Conservation (phyloP, 2,329 filamentous ascomycete species). For the Metarhizium brunneum region DNA sequence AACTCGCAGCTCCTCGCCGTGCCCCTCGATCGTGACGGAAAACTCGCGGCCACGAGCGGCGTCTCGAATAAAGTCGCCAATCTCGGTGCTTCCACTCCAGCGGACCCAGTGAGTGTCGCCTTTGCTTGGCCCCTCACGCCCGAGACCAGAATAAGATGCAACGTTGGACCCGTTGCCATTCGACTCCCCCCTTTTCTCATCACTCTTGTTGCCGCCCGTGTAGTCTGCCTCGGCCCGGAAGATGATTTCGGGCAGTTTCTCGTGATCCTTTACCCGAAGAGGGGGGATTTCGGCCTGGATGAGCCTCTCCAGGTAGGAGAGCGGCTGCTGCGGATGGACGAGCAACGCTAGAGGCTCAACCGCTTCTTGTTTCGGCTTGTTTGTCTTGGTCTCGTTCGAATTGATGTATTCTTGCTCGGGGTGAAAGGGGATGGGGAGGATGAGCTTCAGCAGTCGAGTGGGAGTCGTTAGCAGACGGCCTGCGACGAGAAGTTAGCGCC, state of each 20-base stretch:
- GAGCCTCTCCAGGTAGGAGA: conserved; percentile 81
- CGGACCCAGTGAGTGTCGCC: conserved; percentile 57
- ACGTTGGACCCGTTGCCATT: conserved; percentile 34
- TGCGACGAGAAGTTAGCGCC: conserved; percentile 10
- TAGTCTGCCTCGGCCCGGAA: conserved; percentile 72
- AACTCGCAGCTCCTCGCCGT: conserved; percentile 56
- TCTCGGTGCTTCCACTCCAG: conserved; percentile 82
- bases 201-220: conserved; percentile 29
- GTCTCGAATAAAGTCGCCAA: conserved; percentile 90
- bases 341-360: conserved; percentile 81
- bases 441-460: conserved; percentile 69
- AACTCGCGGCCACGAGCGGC: conserved; percentile 80
- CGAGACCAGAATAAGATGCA: conserved; percentile 62
- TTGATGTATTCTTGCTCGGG: conserved; percentile 30
- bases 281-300: conserved; percentile 81
- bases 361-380: conserved; percentile 19
- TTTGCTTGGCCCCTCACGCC: conserved; percentile 45
- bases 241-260: conserved; percentile 63
- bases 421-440: conserved; percentile 56
- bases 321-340: conserved; percentile 80
- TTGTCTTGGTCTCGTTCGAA: conserved; percentile 26
- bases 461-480: conserved; percentile 76
- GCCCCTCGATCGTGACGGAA: conserved; percentile 70
- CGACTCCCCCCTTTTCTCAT: neutral
- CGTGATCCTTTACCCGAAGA: conserved; percentile 52